Conservation (phyloP, 257 asterid species). For the Solanum etuberosum region DNA sequence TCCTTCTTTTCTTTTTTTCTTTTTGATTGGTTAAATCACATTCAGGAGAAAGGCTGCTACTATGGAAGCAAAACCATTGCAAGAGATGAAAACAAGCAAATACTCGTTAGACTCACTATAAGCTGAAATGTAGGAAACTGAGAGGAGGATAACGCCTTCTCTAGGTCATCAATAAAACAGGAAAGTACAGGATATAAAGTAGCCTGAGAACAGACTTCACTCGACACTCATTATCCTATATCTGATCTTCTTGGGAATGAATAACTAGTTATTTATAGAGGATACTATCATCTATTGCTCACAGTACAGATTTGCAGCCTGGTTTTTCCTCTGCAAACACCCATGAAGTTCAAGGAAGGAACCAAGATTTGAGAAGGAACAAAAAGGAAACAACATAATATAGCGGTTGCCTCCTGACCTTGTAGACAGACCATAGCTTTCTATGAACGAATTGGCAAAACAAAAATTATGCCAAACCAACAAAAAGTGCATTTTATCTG, state of each 20-base stretch:
- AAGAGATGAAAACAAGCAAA: not conserved
- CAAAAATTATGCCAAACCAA: not conserved
- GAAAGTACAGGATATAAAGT: not conserved
- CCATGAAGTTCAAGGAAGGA: not conserved
- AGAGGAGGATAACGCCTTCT: not conserved
- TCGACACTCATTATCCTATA: not conserved
- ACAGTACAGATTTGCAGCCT: not conserved
- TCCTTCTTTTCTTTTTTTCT: not conserved
- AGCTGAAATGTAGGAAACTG: not conserved
- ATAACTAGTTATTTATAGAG: not conserved
- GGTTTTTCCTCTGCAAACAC: not conserved
- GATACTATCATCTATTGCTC: not conserved
- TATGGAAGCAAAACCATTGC: not conserved
- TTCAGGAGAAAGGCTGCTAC: not conserved
- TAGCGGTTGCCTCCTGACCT: not conserved
- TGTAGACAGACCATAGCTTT: not conserved
- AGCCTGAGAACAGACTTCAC: not conserved
- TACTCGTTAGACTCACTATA: not conserved
- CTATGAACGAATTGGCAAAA: not conserved
- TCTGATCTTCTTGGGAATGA: not conserved
- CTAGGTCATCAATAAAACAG: not conserved
- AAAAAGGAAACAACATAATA: not conserved
- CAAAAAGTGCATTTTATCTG: not conserved
- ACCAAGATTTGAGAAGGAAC: not conserved
- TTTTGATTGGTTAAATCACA: not conserved